phyloP scores from a whole-genome alignment of 2,329 filamentous ascomycete species.

The Lachnellula willkommii region DNA sequence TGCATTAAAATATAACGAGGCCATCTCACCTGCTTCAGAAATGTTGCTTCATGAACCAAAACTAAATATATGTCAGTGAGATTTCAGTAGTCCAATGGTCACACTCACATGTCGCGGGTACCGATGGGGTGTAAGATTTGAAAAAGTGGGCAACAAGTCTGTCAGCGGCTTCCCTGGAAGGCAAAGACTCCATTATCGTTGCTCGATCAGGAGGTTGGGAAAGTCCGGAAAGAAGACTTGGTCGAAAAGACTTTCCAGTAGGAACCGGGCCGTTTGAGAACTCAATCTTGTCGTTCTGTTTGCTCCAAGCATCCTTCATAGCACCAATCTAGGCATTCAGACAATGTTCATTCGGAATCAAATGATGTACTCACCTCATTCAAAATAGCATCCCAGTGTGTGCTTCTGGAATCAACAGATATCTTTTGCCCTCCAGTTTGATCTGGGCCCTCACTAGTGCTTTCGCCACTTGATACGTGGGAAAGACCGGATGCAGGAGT shows the following conservation, averaged over 20 bases:
- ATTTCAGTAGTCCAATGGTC: not conserved
- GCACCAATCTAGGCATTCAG: conserved; percentile 14
- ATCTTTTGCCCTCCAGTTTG: conserved; percentile 15
- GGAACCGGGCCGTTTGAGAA: conserved; percentile 28
- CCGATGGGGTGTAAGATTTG: conserved; percentile 45
- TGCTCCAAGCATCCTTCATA: conserved; percentile 27
- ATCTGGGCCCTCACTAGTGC: not conserved
- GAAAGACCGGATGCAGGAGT: not conserved
- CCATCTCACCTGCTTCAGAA: conserved; percentile 37
- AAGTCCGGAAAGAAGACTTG: conserved; percentile 30
- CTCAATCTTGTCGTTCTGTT: conserved; percentile 34
- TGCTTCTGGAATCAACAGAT: conserved; percentile 37
- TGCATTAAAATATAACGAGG: not conserved
- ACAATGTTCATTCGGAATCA: not conserved
- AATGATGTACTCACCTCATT: conserved; percentile 45
- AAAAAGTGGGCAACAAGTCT: conserved; percentile 50
- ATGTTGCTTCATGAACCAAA: conserved; percentile 47
- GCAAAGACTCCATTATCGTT: conserved; percentile 41
- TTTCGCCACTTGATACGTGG: not conserved
- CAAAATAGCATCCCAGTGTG: conserved; percentile 54
- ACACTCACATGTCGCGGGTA: conserved; percentile 35
- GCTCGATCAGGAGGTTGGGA: conserved; percentile 38
- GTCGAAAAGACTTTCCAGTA: conserved; percentile 12
- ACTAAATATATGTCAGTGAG: conserved; percentile 34
- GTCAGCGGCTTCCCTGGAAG: conserved; percentile 42